Evolutionary conservation across 305 asterid genomes (phyloP), one percentile per base, ranked within the genome.

Genomic region (Euphrasia arctica): DNA sequence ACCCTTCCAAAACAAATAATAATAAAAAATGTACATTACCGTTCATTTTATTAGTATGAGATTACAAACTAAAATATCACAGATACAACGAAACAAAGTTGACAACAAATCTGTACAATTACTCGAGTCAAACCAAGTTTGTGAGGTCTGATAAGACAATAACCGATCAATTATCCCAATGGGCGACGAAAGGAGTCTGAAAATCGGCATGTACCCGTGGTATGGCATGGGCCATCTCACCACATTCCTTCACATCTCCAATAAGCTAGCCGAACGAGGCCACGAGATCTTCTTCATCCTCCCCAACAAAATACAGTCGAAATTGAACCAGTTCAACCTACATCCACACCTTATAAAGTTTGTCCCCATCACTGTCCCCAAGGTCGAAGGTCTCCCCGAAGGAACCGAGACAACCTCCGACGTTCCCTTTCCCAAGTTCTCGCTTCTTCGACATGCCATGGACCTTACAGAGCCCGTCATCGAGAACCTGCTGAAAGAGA

Each of bases 171-270:
- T 18, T 18, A 18, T 31, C 3, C 4, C 4, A 31, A 73, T 63
- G 76, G 63, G 47, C 27, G 74, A 73, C 47, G 41, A 54, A 28
- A 64, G 1, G 2, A 55, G 8, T 2, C 61, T 77, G 1, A 69
- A 12, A 18, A 58, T 78, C 14, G 71, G 60, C 9, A 83, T 87
- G 90, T 87, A 74, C 50, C 93, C 95, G 48, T 87, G 93, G 95
- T 76, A 85, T 27, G 95, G 86, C 69, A 78, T 81, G 78, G 93
- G 90, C 6, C 93, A 87, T 68, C 81, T 87, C 64, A 87, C 90
- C 3, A 56, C 88, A 2, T 87, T 69, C 71, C 86, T 87, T 51
- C 90, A 83, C 69, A 29, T 80, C 7, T 75, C 95, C 73, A 88
- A 88, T 78, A 84, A 88, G 61, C 67, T 90, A 1, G 97, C 96